Conservation (phyloP, 306 rosid genomes). For the Canavalia ensiformis region DNA sequence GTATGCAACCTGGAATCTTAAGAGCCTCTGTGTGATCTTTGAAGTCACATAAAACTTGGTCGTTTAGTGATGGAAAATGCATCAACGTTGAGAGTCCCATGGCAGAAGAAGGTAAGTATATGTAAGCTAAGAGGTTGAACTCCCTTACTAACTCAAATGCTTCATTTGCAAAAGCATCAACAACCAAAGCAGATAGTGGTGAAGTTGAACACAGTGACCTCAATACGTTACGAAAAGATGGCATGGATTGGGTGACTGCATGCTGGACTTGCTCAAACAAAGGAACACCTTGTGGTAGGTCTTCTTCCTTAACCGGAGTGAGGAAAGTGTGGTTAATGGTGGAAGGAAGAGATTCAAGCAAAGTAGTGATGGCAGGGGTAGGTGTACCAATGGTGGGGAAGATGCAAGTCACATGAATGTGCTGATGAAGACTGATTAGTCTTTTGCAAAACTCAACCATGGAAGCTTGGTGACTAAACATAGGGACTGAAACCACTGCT, state of each 20-base stretch:
- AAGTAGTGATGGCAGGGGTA: too few relatives aligned
- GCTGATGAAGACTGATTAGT: neutral
- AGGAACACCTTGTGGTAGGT: neutral
- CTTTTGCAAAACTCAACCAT: constrained; percentile 32
- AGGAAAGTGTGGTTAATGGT: constrained; percentile 37
- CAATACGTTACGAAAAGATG: constrained; percentile 1
- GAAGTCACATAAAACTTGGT: constrained; percentile 19
- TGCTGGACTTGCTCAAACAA: neutral
- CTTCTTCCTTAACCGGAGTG: constrained; percentile 27
- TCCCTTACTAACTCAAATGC: constrained; percentile 36
- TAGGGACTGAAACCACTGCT: constrained; percentile 26
- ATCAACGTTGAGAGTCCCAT: constrained; percentile 7
- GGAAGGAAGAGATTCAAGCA: constrained; percentile 12
- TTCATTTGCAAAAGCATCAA: constrained; percentile 29
- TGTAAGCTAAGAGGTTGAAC: constrained; percentile 27
- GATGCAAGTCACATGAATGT: constrained; percentile 44
- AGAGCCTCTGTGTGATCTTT: constrained; percentile 20
- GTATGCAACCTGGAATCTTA: constrained; percentile 32
- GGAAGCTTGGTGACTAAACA: constrained; percentile 44
- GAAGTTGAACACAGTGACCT: neutral
- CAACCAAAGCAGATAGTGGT: constrained; percentile 23
- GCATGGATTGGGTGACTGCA: constrained; percentile 29
- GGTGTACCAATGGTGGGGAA: constrained; percentile 10
- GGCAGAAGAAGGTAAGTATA: constrained; percentile 36
- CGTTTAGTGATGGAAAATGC: constrained; percentile 25